Evolutionary conservation across 768 basidiomycete genomes (phyloP).

Genomic region (Trametes cinnabarina): DNA sequence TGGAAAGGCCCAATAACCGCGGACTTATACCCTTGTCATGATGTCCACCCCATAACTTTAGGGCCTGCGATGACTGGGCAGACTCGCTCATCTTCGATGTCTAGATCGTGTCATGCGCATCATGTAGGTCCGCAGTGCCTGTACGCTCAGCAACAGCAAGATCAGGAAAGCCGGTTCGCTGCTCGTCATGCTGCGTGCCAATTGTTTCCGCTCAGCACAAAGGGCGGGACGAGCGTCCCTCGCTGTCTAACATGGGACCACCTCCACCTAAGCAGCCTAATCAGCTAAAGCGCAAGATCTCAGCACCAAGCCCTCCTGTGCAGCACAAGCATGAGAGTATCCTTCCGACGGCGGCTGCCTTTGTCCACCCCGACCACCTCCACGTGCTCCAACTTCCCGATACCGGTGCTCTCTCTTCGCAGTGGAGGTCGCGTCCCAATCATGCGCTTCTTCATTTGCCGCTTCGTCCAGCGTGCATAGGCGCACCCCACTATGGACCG

Average conservation of each 20-base stretch:
- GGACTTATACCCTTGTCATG: too few species aligned
- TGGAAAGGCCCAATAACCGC: too few species aligned
- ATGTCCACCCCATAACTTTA: too few species aligned
- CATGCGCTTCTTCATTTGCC: not conserved
- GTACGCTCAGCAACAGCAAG: not conserved
- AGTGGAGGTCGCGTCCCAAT: not conserved
- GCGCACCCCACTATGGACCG: constrained; percentile 4
- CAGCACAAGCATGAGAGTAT: not conserved
- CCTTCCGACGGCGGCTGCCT: not conserved
- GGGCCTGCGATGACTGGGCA: too few species aligned
- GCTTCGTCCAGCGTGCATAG: not conserved
- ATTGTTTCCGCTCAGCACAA: too few species aligned
- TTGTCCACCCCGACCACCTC: constrained; percentile 9
- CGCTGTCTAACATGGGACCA: not conserved
- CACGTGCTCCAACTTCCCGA: not conserved
- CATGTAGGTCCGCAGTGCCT: not conserved
- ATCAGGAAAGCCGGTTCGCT: not conserved
- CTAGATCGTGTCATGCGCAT: not conserved
- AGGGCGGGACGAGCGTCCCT: not conserved
- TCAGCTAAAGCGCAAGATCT: not conserved
- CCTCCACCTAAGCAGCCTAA: not conserved
- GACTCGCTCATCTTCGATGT: not conserved
- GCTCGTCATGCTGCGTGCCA: not conserved
- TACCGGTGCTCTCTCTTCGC: not conserved
- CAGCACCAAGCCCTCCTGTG: not conserved